A percentile compares a stretch with the other conserved stretches of the same genome.
phyloP scores from a whole-genome alignment of 129 eudicot species.

The Cynara cardunculus region DNA sequence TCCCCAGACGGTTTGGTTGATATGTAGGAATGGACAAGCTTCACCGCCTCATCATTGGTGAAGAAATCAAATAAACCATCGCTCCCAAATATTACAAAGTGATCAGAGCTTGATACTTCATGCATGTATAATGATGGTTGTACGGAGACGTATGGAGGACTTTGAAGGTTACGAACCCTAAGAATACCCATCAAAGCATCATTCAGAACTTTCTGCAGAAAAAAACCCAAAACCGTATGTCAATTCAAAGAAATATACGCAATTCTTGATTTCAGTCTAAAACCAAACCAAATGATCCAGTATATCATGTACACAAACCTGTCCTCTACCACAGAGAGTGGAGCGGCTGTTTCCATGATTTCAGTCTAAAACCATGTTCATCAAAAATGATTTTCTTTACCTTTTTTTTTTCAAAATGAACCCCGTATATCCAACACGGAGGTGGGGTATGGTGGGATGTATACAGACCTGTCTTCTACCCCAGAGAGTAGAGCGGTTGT shows the following conservation, averaged over 20 bases:
- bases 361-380: too few relatives aligned
- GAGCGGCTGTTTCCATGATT: too few relatives aligned
- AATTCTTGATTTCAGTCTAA: neutral
- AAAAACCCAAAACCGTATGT: neutral
- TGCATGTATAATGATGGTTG: slow-evolving; percentile 67
- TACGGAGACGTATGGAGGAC: slow-evolving; percentile 88
- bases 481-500: too few relatives aligned
- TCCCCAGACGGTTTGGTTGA: slow-evolving; percentile 65
- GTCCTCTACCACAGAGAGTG: too few relatives aligned
- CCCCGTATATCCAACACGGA: too few relatives aligned
- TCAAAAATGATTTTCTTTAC: too few relatives aligned
- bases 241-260: neutral
- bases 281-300: too few relatives aligned
- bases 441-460: too few relatives aligned
- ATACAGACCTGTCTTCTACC: too few relatives aligned
- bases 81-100: slow-evolving; percentile 83
- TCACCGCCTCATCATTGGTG: slow-evolving; percentile 76
- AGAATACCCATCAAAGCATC: slow-evolving; percentile 99
- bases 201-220: slow-evolving; percentile 72
- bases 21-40: slow-evolving; percentile 68
- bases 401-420: too few relatives aligned
- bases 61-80: slow-evolving; percentile 98
- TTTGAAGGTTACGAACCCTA: slow-evolving; percentile 77
- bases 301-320: too few relatives aligned
- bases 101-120: slow-evolving; percentile 67